Percentiles rank a stretch among this genome's conserved stretches.
Conservation (phyloP, 805 yeast genomes). For the Alloascoidea africana region DNA sequence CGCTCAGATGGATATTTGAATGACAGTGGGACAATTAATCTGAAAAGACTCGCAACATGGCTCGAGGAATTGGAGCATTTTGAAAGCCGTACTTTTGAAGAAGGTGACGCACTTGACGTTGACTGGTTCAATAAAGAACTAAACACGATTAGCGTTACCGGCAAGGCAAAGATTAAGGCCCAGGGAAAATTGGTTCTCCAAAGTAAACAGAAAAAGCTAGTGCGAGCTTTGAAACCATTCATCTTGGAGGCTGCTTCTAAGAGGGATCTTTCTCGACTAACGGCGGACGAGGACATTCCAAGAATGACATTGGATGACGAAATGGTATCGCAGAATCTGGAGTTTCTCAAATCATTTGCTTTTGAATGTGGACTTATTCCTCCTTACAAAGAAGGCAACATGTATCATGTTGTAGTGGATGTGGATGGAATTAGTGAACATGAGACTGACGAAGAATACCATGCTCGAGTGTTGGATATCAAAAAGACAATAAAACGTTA, state of each 20-base stretch:
- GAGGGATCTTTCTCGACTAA: constrained; percentile 14
- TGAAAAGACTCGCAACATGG: constrained; percentile 61
- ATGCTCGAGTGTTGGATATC: constrained; percentile 4
- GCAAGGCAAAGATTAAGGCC: constrained; percentile 34
- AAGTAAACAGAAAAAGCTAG: constrained; percentile 50
- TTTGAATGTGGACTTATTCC: constrained; percentile 52
- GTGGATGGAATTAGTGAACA: constrained; percentile 2
- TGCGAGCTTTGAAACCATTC: constrained; percentile 31
- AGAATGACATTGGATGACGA: constrained; percentile 27
- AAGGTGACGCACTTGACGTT: constrained; percentile 58
- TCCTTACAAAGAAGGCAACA: constrained; percentile 45
- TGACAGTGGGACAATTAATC: constrained; percentile 68
- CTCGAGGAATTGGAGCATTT: constrained; percentile 60
- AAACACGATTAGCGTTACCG: constrained; percentile 22
- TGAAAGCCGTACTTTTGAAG: constrained; percentile 79
- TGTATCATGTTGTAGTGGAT: constrained; percentile 1
- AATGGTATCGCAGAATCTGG: constrained; percentile 26
- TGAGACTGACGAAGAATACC: too few relatives aligned
- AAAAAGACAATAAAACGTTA: constrained; percentile 2
- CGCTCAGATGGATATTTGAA: constrained; percentile 74
- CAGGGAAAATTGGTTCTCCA: constrained; percentile 43
- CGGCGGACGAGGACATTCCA: constrained; percentile 17
- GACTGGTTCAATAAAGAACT: constrained; percentile 86
- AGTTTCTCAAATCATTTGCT: constrained; percentile 48
- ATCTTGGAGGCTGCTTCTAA: constrained; percentile 19